These are phyloP conservation scores for Polyporus arcularius DNA, from an alignment of 768 basidiomycete species.

Conservation along the genomic window DNA sequence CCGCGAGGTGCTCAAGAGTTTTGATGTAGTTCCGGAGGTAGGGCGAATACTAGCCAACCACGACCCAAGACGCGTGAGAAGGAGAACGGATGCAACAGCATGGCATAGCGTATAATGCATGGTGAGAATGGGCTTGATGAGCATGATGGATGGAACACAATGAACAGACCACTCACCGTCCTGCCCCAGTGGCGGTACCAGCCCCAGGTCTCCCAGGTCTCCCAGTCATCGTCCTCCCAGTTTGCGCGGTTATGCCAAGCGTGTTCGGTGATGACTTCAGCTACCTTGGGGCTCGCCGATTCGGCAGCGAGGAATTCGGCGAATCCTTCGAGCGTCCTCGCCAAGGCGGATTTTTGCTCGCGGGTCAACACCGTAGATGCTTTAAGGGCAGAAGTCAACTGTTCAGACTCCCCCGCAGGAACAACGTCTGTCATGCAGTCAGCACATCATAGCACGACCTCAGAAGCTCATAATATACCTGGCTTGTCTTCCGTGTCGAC, in stretches of 20 bases:
- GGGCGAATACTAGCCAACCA: constrained; percentile 62
- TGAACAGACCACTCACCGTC: constrained; percentile 49
- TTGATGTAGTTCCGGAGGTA: constrained; percentile 75
- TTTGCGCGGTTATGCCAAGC: constrained; percentile 70
- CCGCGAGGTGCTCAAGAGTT: constrained; percentile 69
- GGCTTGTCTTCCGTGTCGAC: constrained; percentile 76
- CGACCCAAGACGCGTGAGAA: neutral
- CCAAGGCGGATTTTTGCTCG: constrained; percentile 75
- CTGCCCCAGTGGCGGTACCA: constrained; percentile 92
- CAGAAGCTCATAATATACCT: constrained; percentile 39
- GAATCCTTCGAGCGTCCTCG: constrained; percentile 77
- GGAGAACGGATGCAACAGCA: constrained; percentile 1
- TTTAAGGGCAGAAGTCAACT: constrained; percentile 70
- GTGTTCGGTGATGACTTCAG: constrained; percentile 59
- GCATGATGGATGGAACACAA: neutral
- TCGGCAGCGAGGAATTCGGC: constrained; percentile 58
- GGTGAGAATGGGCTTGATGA: neutral
- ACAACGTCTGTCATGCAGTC: constrained; percentile 40
- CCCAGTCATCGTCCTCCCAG: constrained; percentile 80
- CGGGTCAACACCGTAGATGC: constrained; percentile 72
- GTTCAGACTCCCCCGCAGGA: constrained; percentile 60
- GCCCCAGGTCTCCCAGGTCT: constrained; percentile 84
- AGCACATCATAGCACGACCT: neutral
- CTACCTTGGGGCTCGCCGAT: constrained; percentile 49
- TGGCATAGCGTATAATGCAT: neutral